Evolutionary conservation across 2,329 filamentous ascomycete genomes (phyloP), one percentile per base, ranked within the genome.

Genomic region (Penicillium sp.): DNA sequence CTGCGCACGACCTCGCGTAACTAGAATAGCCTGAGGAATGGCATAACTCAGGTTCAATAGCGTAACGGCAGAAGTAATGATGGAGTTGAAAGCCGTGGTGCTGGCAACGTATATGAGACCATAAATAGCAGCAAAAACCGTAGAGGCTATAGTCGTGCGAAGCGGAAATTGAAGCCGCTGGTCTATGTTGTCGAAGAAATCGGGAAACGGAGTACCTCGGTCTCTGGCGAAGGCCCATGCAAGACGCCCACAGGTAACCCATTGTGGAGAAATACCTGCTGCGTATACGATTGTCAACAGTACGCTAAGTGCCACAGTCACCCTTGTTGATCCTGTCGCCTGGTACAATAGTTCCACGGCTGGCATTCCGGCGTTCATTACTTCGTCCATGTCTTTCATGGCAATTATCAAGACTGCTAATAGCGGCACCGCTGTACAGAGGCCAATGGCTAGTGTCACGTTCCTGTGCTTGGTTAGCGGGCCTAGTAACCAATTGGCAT

Each of bases 171-270:
- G 13, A 7, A 42, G 20, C 39, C 4, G 39, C 20, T 24, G 16
- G 39, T 42, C 20, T 42, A 42, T 42, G 6, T 10, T 42, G 7
- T 42, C 20, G 20, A 42, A 42, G 20, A 42, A 42, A 24, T 42
- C 39, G 2, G 22, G 22, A 26, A 43, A 43, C n/a, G 22, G 16
- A 61, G 69, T 5, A 67, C 48, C 3, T 66, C 67, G 67, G 52
- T 73, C 70, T 26, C 71, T 59, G 7, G 70, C 61, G 53, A 72
- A 73, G 1, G 70, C 70, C 70, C 71, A 73, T 2, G 69, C 60
- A 14, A 72, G 57, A 6, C 70, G 66, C 22, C 71, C 67, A 35
- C 61, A 62, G 2, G 67, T 69, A n/a, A 72, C 61, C 68, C 66
- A 72, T 53, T 71, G 65, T 32, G 60, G 60, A 10, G 64, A 67